Conservation (phyloP, 2,329 filamentous ascomycete genomes). For the Ophiostoma sp. region DNA sequence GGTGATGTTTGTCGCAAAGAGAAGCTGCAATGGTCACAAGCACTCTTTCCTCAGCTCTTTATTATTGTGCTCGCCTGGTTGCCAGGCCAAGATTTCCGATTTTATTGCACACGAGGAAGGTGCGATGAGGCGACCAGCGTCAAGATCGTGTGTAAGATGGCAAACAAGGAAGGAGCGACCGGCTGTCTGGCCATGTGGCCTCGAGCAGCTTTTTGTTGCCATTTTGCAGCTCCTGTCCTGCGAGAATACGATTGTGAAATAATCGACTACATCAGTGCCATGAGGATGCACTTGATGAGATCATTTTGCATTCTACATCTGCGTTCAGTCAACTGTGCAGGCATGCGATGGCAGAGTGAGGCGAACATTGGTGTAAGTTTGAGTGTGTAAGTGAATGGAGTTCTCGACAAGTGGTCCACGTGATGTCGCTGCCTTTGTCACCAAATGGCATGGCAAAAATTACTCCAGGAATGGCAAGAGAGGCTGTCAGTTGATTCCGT, state of each 20-base stretch:
- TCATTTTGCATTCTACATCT: background rate
- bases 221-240: too few species aligned
- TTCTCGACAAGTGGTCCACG: background rate
- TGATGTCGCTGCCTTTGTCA: background rate
- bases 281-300: background rate
- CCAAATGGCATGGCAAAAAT: background rate
- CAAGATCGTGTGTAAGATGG: background rate
- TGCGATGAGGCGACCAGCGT: background rate
- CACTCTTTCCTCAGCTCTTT: background rate
- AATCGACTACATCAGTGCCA: background rate
- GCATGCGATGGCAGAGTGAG: background rate
- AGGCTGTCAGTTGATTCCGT: background rate
- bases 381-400: background rate
- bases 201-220: background rate
- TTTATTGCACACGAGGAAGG: background rate
- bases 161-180: constrained; percentile 11
- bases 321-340: background rate
- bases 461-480: background rate
- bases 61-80: background rate
- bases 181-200: background rate
- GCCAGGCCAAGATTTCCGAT: background rate
- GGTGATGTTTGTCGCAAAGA: background rate
- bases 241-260: too few species aligned
- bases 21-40: background rate
- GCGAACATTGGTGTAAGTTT: too few species aligned